Conservation (phyloP, 169 alveolate genomes). For the Babesia sp. region DNA sequence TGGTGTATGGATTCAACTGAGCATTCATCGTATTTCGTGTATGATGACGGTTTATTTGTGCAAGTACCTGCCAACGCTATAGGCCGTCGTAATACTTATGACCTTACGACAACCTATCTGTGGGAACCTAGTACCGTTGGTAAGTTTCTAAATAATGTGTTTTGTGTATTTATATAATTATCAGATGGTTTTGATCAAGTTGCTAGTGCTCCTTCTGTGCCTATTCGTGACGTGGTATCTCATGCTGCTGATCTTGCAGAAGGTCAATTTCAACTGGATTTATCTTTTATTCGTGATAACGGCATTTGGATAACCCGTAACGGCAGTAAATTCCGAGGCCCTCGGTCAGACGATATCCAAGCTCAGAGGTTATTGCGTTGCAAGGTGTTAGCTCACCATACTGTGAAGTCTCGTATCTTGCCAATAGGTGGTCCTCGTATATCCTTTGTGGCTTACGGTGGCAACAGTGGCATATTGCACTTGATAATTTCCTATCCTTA, state of each 20-base stretch:
- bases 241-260: conserved; percentile 2
- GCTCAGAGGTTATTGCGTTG: conserved; percentile 7
- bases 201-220: background rate
- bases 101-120: conserved; percentile 8
- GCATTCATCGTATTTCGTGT: conserved; percentile 6
- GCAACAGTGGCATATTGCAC: conserved; percentile 55
- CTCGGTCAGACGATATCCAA: background rate
- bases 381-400: conserved; percentile 39
- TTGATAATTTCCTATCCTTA: background rate
- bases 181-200: background rate
- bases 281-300: background rate
- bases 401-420: background rate
- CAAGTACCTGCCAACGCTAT: conserved; percentile 4
- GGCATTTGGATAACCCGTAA: conserved; percentile 24
- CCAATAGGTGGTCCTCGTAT: background rate
- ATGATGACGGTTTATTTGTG: conserved; percentile 51
- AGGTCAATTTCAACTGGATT: conserved; percentile 27
- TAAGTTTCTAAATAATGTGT: background rate
- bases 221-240: background rate
- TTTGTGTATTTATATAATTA: background rate
- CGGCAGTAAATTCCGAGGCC: conserved; percentile 1
- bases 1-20: conserved; percentile 44
- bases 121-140: conserved; percentile 34
- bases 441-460: conserved; percentile 53
- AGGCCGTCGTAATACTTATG: conserved; percentile 13